Conservation (phyloP, 2,329 filamentous ascomycete genomes). For the Diaporthe helianthi region DNA sequence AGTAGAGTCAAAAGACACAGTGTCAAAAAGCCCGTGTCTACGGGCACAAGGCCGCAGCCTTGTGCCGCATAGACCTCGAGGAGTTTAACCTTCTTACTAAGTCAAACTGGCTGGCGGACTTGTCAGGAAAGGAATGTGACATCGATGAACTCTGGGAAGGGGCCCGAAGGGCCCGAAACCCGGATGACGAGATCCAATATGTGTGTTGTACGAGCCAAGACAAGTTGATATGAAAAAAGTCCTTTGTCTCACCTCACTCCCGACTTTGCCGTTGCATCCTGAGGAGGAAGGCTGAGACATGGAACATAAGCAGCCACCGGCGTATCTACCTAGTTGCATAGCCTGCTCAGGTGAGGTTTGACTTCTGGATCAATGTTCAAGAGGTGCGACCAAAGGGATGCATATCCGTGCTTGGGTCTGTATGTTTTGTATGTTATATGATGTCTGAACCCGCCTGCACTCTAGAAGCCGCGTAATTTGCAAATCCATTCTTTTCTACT, state of each 20-base stretch:
- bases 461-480: background rate
- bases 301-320: constrained; percentile 18
- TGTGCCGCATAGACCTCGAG: too few relatives aligned
- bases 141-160: background rate
- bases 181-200: background rate
- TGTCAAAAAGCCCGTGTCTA: too few relatives aligned
- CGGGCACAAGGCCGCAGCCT: too few relatives aligned
- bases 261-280: background rate
- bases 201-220: constrained; percentile 14
- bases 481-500: too few relatives aligned
- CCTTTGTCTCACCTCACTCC: constrained; percentile 13
- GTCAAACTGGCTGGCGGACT: too few relatives aligned
- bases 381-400: background rate
- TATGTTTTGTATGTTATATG: background rate
- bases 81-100: too few relatives aligned
- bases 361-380: background rate
- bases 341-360: too few relatives aligned
- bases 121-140: background rate
- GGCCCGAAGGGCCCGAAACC: background rate
- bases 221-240: background rate
- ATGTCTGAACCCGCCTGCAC: background rate
- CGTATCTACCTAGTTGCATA: too few relatives aligned
- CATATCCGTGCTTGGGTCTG: background rate
- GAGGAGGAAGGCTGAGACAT: constrained; percentile 3
- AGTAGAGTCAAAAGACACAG: too few relatives aligned